A percentile compares a stretch with the other conserved stretches of the same genome.
Conservation (phyloP, 495 filamentous ascomycete genomes). For the Trypethelium eluteriae region DNA sequence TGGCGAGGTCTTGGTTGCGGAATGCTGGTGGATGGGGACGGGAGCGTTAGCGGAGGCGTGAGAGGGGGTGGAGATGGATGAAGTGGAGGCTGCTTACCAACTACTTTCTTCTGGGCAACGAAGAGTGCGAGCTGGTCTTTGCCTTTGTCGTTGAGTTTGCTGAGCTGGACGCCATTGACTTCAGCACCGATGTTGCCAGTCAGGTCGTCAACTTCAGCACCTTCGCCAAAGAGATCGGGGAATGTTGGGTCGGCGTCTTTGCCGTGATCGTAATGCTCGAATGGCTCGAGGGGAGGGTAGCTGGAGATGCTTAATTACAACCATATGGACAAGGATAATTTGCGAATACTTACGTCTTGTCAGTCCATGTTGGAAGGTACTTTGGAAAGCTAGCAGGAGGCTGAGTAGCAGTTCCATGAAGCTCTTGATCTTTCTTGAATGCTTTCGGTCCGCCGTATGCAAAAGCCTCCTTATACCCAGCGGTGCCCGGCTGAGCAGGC, state of each 20-base stretch:
- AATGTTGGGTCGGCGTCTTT: conserved; percentile 60
- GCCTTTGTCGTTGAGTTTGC: conserved; percentile 53
- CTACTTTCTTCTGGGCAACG: conserved; percentile 70
- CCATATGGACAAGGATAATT: conserved; percentile 20
- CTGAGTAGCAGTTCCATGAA: conserved; percentile 35
- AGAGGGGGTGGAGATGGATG: background rate
- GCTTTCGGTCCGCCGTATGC: conserved; percentile 26
- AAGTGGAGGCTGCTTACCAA: conserved; percentile 35
- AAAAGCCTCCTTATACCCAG: conserved; percentile 32
- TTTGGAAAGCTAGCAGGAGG: conserved; percentile 55
- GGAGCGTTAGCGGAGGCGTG: conserved; percentile 8
- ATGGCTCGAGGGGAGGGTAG: conserved; percentile 59
- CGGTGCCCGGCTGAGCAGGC: conserved; percentile 21
- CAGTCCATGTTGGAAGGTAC: conserved; percentile 67
- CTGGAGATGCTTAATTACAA: conserved; percentile 14
- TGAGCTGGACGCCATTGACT: conserved; percentile 68
- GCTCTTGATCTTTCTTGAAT: conserved; percentile 27
- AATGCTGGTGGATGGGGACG: conserved; percentile 46
- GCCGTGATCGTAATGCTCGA: conserved; percentile 66
- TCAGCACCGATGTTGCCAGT: conserved; percentile 71
- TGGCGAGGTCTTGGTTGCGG: conserved; percentile 68
- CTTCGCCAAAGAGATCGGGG: conserved; percentile 55
- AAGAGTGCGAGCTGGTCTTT: conserved; percentile 77
- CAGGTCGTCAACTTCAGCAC: conserved; percentile 48
- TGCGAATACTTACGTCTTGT: conserved; percentile 40